phyloP scores from a whole-genome alignment of 768 basidiomycete species.

The Podaxis sp. region DNA sequence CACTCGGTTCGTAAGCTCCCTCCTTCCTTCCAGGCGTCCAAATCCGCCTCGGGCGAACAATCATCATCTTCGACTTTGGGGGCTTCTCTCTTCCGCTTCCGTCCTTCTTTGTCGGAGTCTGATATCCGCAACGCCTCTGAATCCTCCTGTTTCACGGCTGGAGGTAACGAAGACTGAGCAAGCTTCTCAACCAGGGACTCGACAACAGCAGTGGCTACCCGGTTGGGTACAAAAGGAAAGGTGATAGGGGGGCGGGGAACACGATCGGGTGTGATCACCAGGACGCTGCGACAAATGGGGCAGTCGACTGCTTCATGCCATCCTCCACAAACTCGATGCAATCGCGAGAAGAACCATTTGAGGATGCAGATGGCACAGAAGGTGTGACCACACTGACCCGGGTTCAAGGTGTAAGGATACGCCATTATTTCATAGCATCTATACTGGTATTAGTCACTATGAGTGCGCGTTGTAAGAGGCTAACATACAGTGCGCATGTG shows the following conservation, averaged over 20 bases:
- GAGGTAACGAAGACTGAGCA: constrained; percentile 24
- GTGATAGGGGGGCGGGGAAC: constrained; percentile 49
- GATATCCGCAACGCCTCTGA: constrained; percentile 37
- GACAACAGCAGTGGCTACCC: constrained; percentile 52
- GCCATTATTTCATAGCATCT: constrained; percentile 72
- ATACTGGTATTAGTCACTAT: constrained; percentile 7
- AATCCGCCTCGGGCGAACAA: constrained; percentile 28
- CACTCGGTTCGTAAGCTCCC: constrained; percentile 55
- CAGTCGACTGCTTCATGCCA: constrained; percentile 73
- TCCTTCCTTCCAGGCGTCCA: constrained; percentile 52
- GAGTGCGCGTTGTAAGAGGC: constrained; percentile 5
- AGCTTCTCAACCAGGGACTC: constrained; percentile 54
- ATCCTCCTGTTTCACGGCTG: constrained; percentile 43
- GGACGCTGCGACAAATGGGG: constrained; percentile 60
- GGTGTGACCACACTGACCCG: constrained; percentile 62
- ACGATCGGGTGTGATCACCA: constrained; percentile 52
- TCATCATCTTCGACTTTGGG: constrained; percentile 34
- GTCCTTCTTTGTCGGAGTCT: constrained; percentile 36
- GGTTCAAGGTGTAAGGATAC: constrained; percentile 55
- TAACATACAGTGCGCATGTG: constrained; percentile 59
- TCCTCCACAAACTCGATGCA: constrained; percentile 59
- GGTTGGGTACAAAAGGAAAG: constrained; percentile 66
- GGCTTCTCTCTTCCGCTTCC: constrained; percentile 31
- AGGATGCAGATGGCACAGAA: constrained; percentile 69
- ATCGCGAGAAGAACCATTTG: constrained; percentile 67